These are phyloP conservation scores for Calonectria naviculata DNA, from an alignment of 2,329 filamentous ascomycete genomes.

Conservation along the genomic window DNA sequence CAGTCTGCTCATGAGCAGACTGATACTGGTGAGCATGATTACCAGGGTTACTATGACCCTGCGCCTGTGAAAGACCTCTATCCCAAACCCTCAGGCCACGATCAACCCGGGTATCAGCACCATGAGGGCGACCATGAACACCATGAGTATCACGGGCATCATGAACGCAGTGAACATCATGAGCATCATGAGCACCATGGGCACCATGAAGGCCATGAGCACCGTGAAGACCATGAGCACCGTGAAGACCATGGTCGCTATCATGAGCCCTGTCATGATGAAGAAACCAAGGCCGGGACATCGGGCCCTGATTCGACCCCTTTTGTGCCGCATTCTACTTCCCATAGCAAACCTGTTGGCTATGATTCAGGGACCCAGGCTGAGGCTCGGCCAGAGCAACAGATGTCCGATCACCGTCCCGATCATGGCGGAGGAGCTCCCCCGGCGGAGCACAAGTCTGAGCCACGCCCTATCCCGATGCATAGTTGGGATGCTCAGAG, in stretches of 20 bases:
- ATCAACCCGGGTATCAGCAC: slow-evolving; percentile 20
- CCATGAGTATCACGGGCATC: slow-evolving; percentile 4
- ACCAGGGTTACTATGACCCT: slow-evolving; percentile 37
- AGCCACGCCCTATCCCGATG: slow-evolving; percentile 40
- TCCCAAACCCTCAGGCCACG: slow-evolving; percentile 28
- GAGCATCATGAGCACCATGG: slow-evolving; percentile 29
- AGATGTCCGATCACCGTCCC: slow-evolving; percentile 29
- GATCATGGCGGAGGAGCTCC: slow-evolving; percentile 26
- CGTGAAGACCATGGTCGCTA: slow-evolving; percentile 29
- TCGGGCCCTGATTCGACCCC: slow-evolving; percentile 30
- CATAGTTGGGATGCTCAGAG: slow-evolving; percentile 66
- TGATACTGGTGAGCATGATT: slow-evolving; percentile 37
- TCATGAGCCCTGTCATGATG: slow-evolving; percentile 28
- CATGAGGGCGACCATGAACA: slow-evolving; percentile 13
- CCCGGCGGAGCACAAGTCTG: slow-evolving; percentile 33
- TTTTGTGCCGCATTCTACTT: slow-evolving; percentile 34
- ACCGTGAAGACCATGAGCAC: slow-evolving; percentile 29
- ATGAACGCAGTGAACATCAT: neutral
- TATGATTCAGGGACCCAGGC: slow-evolving; percentile 58
- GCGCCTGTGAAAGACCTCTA: slow-evolving; percentile 26
- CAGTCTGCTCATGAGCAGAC: slow-evolving; percentile 29
- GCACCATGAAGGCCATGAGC: slow-evolving; percentile 23
- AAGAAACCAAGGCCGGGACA: slow-evolving; percentile 25
- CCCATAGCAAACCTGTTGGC: slow-evolving; percentile 47
- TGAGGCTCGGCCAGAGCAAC: slow-evolving; percentile 58